These are phyloP conservation scores for Ogataea neopini DNA, from an alignment of 805 yeast species.

Conservation along the genomic window DNA sequence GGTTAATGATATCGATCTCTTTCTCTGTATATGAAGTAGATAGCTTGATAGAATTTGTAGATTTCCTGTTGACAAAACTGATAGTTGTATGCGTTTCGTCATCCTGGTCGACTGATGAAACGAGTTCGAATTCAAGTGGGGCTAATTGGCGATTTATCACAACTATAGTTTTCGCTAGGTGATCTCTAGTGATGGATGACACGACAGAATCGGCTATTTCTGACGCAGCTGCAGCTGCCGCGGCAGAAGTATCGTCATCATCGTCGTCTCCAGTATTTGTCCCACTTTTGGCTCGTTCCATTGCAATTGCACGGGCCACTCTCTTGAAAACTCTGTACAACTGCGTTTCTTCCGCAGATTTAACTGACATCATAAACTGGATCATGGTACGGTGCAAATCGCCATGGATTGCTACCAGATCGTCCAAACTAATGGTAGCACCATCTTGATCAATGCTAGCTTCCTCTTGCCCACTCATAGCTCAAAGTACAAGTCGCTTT, in stretches of 20 bases:
- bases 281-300: neutral
- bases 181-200: conserved; percentile 1
- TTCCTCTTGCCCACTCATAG: neutral
- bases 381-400: conserved; percentile 19
- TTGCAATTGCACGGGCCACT: conserved; percentile 4
- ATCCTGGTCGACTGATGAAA: conserved; percentile 33
- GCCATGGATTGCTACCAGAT: conserved; percentile 8
- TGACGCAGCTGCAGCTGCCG: neutral
- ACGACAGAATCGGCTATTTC: neutral
- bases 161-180: conserved; percentile 18
- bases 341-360: conserved; percentile 14
- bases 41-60: conserved; percentile 40
- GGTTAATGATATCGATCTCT: conserved; percentile 49
- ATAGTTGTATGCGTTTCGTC: conserved; percentile 30
- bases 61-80: conserved; percentile 38
- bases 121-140: conserved; percentile 43
- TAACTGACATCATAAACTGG: conserved; percentile 18
- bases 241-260: neutral
- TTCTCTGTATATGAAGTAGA: conserved; percentile 38
- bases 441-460: no score
- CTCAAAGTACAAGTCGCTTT: no score
- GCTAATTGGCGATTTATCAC: conserved; percentile 33
- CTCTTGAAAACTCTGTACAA: conserved; percentile 14
- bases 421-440: neutral
- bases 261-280: neutral